Evolutionary conservation across 75 land plant species (phyloP), one percentile per base, ranked within the genome.

Genomic region (Cryptomeria japonica): DNA sequence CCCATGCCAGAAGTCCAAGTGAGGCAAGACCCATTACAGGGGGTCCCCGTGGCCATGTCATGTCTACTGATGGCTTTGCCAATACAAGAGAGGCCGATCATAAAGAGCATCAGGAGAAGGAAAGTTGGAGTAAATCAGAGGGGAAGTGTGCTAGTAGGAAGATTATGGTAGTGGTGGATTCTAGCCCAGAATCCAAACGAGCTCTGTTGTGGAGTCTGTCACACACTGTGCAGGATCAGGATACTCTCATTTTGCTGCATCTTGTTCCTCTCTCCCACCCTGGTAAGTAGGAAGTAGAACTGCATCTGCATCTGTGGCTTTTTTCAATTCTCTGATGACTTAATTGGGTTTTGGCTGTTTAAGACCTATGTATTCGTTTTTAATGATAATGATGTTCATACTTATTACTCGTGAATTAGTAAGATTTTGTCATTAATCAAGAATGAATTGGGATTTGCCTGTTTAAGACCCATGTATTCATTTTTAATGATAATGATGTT

Each of bases 131-230:
- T 79, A 86, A 88, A 49, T 7, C 42, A 1, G 88, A 79, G 88
- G 90, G 55, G 55, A 51, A 51, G 55, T 31, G 37, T 75, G 34
- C 77, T 3, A 75, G 37, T 10, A 91, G 91, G 77, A 92, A 88
- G 84, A 84, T 93, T 3, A 93, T 95, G 92, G 87, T 95, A 32
- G 96, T 92, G 82, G 94, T 94, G 78, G 96, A 93, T 84, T 87
- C 89, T 2, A 89, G 88, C 79, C 16, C 55, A 15, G 95, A 92
- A 56, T 90, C 94, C 39, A 91, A 90, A 89, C 51, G 87, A 38
- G 96, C 96, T 39, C 70, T 95, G 3, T 89, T 90, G 46, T 95
- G 96, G 96, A 93, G 93, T 1, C 89, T 95, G 37, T 85, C 96
- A 1, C 95, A 95, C 58, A 68, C 95, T 34, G 92, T 95, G 41